A percentile compares a stretch with the other conserved stretches of the same genome.
phyloP scores from a whole-genome alignment of 2,329 filamentous ascomycete genomes.

The Phialemoniopsis sp. region DNA sequence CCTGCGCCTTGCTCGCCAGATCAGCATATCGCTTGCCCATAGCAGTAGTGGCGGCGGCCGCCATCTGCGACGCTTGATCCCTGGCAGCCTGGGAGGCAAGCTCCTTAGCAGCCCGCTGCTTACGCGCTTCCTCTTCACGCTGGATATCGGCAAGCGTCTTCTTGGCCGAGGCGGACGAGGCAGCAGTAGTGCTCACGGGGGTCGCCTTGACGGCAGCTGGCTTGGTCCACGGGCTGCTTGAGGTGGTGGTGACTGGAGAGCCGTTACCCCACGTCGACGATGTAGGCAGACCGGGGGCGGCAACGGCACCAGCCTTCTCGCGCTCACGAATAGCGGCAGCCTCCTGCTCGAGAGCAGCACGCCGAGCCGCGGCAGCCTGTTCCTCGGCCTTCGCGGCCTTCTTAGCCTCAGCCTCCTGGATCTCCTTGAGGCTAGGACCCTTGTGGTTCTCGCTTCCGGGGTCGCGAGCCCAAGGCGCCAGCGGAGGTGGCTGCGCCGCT shows the following conservation, averaged over 20 bases:
- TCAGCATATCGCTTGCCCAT: slow-evolving; percentile 89
- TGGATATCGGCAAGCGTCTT: slow-evolving; percentile 96
- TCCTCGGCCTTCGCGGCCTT: slow-evolving; percentile 90
- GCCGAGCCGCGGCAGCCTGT: slow-evolving; percentile 70
- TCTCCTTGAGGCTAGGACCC: slow-evolving; percentile 91
- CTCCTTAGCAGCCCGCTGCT: slow-evolving; percentile 54
- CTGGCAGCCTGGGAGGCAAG: slow-evolving; percentile 27
- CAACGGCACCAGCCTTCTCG: slow-evolving; percentile 53
- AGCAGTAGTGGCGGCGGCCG: slow-evolving; percentile 37
- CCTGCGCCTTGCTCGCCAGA: slow-evolving; percentile 71
- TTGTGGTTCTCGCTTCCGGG: slow-evolving; percentile 65
- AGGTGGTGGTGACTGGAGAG: slow-evolving; percentile 62
- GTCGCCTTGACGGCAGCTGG: slow-evolving; percentile 44
- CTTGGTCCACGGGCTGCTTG: slow-evolving; percentile 64
- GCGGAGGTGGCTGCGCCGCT: slow-evolving; percentile 55
- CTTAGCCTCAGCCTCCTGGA: slow-evolving; percentile 91
- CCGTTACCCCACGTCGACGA: slow-evolving; percentile 85
- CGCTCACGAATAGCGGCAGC: slow-evolving; percentile 53
- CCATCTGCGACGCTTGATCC: slow-evolving; percentile 43
- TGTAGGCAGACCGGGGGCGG: slow-evolving; percentile 77
- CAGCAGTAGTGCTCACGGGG: slow-evolving; percentile 16
- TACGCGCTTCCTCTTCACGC: slow-evolving; percentile 88
- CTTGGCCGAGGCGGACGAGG: slow-evolving; percentile 44
- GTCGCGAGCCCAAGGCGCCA: slow-evolving; percentile 96
- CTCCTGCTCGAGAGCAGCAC: slow-evolving; percentile 77